Evolutionary conservation across 2,329 filamentous ascomycete genomes (phyloP).

Genomic region (Chaetomiaceae sp.): DNA sequence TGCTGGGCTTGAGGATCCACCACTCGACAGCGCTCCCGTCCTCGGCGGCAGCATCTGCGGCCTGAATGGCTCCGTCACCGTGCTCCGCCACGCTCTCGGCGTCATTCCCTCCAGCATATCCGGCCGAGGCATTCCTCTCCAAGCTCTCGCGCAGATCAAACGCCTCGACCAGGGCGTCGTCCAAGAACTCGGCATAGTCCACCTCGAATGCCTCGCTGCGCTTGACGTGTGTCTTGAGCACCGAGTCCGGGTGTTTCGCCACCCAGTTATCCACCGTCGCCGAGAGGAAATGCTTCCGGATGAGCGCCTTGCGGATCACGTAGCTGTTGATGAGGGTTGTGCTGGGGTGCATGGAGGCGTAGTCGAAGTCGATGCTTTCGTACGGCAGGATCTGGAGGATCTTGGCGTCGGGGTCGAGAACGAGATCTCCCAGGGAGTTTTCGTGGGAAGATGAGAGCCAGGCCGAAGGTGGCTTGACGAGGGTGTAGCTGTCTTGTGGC

Average conservation of each 20-base stretch:
- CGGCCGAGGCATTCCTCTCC: constrained; percentile 56
- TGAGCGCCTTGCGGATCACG: constrained; percentile 91
- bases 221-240: constrained; percentile 67
- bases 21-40: constrained; percentile 54
- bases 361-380: constrained; percentile 81
- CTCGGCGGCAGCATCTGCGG: not conserved
- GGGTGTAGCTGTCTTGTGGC: constrained; percentile 48
- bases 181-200: constrained; percentile 94
- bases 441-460: constrained; percentile 25
- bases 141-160: constrained; percentile 82
- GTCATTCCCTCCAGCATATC: constrained; percentile 10
- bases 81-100: constrained; percentile 18
- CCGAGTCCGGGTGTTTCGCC: constrained; percentile 71
- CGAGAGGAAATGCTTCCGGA: constrained; percentile 90
- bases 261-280: constrained; percentile 81
- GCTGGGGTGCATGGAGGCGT: constrained; percentile 57
- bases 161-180: constrained; percentile 85
- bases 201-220: constrained; percentile 83
- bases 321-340: constrained; percentile 79
- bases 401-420: constrained; percentile 34
- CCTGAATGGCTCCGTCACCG: not conserved
- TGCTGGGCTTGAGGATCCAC: constrained; percentile 98
- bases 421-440: constrained; percentile 34
- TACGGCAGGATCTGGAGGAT: constrained; percentile 81
- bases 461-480: constrained; percentile 45